Evolutionary conservation across 2,329 filamentous ascomycete genomes (phyloP).

Genomic region (Trichoderma sp.): DNA sequence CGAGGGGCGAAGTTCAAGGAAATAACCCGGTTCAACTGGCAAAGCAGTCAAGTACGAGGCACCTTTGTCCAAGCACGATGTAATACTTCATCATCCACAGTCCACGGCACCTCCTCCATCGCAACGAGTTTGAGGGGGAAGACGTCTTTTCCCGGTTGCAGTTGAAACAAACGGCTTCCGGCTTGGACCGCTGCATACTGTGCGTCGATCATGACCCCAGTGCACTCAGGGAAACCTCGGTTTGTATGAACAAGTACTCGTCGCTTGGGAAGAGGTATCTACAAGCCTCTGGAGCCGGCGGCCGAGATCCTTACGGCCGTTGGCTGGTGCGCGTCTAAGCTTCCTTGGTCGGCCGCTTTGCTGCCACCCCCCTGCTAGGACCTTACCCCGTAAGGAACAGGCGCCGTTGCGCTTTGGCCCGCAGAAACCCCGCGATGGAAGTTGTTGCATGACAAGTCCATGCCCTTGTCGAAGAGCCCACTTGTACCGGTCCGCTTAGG

Average conservation of each 20-base stretch:
- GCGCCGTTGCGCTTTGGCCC: conserved; percentile 26
- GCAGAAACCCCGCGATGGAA: conserved; percentile 25
- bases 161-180: conserved; percentile 1
- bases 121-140: background rate
- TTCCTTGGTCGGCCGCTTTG: conserved; percentile 10
- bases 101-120: background rate
- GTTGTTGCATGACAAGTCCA: conserved; percentile 17
- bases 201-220: conserved; percentile 18
- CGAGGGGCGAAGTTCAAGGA: background rate
- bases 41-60: background rate
- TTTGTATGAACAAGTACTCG: background rate
- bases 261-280: conserved; percentile 14
- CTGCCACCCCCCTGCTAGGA: conserved; percentile 11
- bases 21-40: background rate
- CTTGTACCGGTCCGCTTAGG: background rate
- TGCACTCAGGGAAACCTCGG: background rate
- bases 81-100: background rate
- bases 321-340: conserved; percentile 31
- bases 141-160: background rate
- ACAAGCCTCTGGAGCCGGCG: conserved; percentile 33
- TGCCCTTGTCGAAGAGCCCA: conserved; percentile 4
- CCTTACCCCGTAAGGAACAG: conserved; percentile 25
- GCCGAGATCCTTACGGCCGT: conserved; percentile 39
- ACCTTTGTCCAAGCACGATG: background rate
- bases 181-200: background rate